Conservation (phyloP, 148 eudicot genomes). For the Cornus kousa region DNA sequence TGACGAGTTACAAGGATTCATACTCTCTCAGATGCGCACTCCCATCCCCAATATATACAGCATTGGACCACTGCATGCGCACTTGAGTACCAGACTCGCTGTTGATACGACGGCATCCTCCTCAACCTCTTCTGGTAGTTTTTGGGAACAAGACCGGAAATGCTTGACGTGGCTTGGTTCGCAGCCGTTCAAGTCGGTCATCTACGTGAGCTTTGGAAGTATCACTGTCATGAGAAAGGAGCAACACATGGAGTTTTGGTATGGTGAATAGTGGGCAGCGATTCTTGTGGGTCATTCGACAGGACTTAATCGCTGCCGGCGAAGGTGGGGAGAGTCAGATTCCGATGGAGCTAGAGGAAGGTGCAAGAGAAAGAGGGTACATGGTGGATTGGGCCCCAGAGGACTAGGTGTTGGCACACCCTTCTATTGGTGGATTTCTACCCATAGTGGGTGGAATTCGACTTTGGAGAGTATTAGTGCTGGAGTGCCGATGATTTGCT, state of each 20-base stretch:
- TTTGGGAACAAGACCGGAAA: constrained; percentile 39
- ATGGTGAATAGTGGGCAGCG: constrained; percentile 44
- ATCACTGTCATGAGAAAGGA: constrained; percentile 21
- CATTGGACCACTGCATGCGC: constrained; percentile 30
- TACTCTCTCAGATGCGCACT: constrained; percentile 21
- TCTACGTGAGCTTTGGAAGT: constrained; percentile 54
- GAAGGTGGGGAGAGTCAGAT: neutral
- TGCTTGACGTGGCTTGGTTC: constrained; percentile 52
- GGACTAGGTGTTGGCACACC: constrained; percentile 42
- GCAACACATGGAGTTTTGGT: constrained; percentile 49
- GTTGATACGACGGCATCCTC: neutral
- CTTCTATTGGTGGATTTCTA: constrained; percentile 43
- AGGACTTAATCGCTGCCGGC: constrained; percentile 26
- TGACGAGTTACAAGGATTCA: constrained; percentile 32
- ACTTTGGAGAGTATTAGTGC: constrained; percentile 41
- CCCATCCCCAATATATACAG: constrained; percentile 17
- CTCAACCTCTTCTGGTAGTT: constrained; percentile 9
- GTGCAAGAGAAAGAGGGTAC: constrained; percentile 34
- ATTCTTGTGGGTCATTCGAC: constrained; percentile 54
- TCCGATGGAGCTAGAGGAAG: constrained; percentile 20
- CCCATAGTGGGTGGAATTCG: constrained; percentile 58
- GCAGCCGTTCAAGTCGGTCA: constrained; percentile 43
- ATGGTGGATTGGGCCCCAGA: constrained; percentile 46
- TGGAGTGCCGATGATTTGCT: constrained; percentile 50
- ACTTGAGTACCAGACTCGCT: constrained; percentile 8